Evolutionary conservation across 345 rosid species (phyloP), one percentile per base, ranked within the genome.

Genomic region (Mallotus nudiflorus): DNA sequence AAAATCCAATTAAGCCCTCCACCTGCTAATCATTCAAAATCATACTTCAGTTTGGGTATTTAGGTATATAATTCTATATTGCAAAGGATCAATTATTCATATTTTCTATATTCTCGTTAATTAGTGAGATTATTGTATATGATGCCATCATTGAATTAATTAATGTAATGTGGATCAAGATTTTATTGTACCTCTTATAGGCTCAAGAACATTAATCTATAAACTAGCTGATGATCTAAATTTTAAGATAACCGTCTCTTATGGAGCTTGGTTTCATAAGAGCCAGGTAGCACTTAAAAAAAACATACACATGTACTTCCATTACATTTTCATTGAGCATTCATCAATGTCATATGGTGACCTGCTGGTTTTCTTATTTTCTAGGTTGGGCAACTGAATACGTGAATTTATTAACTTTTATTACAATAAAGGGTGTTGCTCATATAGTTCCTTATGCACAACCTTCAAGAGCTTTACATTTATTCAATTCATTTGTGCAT

Each of bases 381-480:
- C 50, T 35, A 0, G 98, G 96, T 4, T 92, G 95, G 96, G 87
- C 74, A 0, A 88, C 79, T 15, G 95, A 92, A 71, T 92, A 92
- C 51, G 95, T 92, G 24, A 84, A 88, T 19, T 31, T 88, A 28
- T 65, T 92, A 62, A 92, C 90, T 9, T 92, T 92, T 65, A 90
- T 85, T 48, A 92, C 93, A 0, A 92, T 90, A 11, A 77, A 96
- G 60, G 95, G 92, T 24, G 91, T 96, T 13, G 85, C 95, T 35
- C 98, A 92, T 83, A 92, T 92, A 96, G 98, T 92, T 53, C 98
- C 98, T 0, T n/a, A n/a, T n/a, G n/a, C n/a, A n/a, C n/a, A n/a
- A n/a, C n/a, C n/a, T n/a, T n/a, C n/a, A n/a, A n/a, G 92, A 80
- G 87, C 96, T 51, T 67, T 92, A 75, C 96, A 87, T 83, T 73